A percentile compares a stretch with the other conserved stretches of the same genome.
Evolutionary conservation across 257 asterid species (phyloP).

Genomic region (Mentha longifolia): DNA sequence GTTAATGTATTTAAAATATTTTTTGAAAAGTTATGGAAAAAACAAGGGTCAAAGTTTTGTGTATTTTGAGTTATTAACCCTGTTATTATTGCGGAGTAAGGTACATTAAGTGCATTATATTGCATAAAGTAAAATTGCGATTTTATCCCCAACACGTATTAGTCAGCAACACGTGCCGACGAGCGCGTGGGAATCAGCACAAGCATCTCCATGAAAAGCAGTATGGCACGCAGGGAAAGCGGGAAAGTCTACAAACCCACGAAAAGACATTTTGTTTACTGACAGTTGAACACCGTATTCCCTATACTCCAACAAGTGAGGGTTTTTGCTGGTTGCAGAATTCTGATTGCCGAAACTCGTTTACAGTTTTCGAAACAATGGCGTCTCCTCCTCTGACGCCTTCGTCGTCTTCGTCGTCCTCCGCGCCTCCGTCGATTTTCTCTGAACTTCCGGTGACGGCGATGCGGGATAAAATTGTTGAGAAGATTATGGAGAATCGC

Average conservation of each 20-base stretch:
- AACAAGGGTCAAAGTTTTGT: too few relatives aligned
- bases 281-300: background rate
- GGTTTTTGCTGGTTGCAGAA: constrained; percentile 28
- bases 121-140: too few relatives aligned
- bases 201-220: background rate
- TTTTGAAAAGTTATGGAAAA: too few relatives aligned
- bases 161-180: background rate
- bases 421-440: constrained; percentile 43
- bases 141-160: background rate
- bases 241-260: constrained; percentile 27
- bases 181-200: constrained; percentile 35
- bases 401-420: constrained; percentile 44
- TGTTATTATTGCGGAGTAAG: too few relatives aligned
- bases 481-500: constrained; percentile 79
- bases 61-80: too few relatives aligned
- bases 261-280: constrained; percentile 24
- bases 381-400: constrained; percentile 59
- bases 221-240: constrained; percentile 14
- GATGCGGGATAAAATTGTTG: constrained; percentile 63
- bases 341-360: background rate
- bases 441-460: constrained; percentile 66
- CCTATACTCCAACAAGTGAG: background rate
- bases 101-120: too few relatives aligned
- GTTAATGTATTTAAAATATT: too few relatives aligned
- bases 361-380: constrained; percentile 37